Evolutionary conservation across 176 grass and related monocot species (phyloP).

Genomic region (Stipa capillata): DNA sequence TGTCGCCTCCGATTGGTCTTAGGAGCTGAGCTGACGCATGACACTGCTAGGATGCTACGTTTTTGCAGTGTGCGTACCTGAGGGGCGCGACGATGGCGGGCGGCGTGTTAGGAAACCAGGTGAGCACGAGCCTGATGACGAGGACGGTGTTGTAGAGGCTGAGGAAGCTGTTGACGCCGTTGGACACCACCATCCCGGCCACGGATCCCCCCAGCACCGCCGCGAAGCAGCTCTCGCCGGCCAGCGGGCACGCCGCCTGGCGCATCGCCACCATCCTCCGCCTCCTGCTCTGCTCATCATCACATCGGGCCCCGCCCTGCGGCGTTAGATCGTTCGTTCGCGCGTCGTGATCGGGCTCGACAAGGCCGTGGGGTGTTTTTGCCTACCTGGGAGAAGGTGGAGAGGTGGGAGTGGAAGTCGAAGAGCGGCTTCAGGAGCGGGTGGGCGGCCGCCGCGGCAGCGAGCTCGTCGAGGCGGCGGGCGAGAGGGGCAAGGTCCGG

Average conservation of each 20-base stretch:
- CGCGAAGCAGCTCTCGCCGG: constrained; percentile 52
- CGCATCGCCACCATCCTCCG: constrained; percentile 25
- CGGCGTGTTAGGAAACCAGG: constrained; percentile 96
- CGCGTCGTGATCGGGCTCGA: not conserved
- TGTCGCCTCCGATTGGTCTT: not conserved
- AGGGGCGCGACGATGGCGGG: constrained; percentile 84
- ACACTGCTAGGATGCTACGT: not conserved
- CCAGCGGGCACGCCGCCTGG: constrained; percentile 9
- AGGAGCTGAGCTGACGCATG: not conserved
- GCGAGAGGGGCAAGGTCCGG: constrained; percentile 40
- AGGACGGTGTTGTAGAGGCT: constrained; percentile 93
- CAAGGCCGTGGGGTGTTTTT: not conserved
- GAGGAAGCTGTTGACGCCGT: constrained; percentile 87
- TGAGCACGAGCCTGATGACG: constrained; percentile 81
- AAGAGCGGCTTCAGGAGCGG: constrained; percentile 62
- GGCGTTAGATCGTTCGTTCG: not conserved
- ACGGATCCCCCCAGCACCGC: constrained; percentile 77
- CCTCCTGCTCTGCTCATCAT: constrained; percentile 41
- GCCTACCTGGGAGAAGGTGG: constrained; percentile 65
- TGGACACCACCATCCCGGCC: constrained; percentile 77
- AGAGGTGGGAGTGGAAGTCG: constrained; percentile 46
- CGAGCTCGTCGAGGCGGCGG: constrained; percentile 47
- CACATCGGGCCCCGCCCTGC: not conserved
- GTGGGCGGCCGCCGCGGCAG: constrained; percentile 47
- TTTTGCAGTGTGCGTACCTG: constrained; percentile 35